Evolutionary conservation across 2,329 filamentous ascomycete genomes (phyloP).

Genomic region (Exophiala oligosperma): DNA sequence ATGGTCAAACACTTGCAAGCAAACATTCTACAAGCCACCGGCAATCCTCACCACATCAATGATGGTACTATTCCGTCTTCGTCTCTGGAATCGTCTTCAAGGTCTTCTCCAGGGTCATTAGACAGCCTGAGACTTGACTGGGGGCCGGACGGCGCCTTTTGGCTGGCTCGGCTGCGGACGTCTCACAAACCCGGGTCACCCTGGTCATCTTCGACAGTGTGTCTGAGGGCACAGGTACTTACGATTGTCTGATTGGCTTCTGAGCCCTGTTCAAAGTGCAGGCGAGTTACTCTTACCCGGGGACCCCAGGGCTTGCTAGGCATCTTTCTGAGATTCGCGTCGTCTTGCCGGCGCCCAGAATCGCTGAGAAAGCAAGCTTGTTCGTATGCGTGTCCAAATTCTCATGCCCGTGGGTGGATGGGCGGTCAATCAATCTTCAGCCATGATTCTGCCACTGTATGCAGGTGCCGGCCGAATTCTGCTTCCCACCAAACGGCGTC

Average conservation of each 20-base stretch:
- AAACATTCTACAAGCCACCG: neutral
- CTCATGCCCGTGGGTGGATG: neutral
- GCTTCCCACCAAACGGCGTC: neutral
- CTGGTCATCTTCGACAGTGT: neutral
- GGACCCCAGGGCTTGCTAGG: neutral
- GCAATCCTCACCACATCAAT: neutral
- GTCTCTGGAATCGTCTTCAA: neutral
- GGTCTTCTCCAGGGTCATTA: neutral
- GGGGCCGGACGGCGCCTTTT: neutral
- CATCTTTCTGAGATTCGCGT: neutral
- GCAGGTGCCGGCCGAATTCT: neutral
- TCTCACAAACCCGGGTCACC: neutral
- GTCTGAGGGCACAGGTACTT: neutral
- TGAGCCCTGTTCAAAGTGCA: neutral
- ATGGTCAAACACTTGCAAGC: neutral
- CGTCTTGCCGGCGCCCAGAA: neutral
- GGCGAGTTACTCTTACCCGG: neutral
- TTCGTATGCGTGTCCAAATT: neutral
- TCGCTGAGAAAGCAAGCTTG: constrained; percentile 2
- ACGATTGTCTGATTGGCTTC: neutral
- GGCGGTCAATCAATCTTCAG: constrained; percentile 1
- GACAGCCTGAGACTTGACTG: neutral
- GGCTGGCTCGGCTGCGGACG: neutral
- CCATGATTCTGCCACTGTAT: neutral
- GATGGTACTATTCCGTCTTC: neutral